Evolutionary conservation across 2,329 filamentous ascomycete species (phyloP).

Genomic region (Hypoxylon sp.): DNA sequence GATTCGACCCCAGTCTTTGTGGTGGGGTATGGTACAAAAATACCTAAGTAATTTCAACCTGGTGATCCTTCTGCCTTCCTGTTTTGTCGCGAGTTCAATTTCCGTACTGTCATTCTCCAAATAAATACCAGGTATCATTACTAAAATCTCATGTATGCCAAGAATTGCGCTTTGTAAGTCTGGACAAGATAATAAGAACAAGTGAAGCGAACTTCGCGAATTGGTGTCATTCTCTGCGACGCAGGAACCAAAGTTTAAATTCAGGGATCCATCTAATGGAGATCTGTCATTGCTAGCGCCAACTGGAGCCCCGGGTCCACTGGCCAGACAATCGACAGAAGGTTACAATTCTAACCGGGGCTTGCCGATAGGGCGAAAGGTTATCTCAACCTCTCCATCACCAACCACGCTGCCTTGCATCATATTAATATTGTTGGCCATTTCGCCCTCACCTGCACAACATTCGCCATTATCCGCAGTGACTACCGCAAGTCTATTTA

Average conservation of each 20-base stretch:
- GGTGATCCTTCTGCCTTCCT: conserved; percentile 22
- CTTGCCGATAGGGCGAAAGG: conserved; percentile 21
- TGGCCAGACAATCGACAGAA: conserved; percentile 9
- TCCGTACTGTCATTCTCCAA: conserved; percentile 3
- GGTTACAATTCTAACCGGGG: conserved; percentile 16
- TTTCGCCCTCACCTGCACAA: background rate
- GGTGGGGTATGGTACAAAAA: conserved; percentile 20
- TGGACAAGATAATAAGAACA: conserved; percentile 1
- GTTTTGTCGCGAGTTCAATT: conserved; percentile 14
- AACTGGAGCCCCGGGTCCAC: conserved; percentile 22
- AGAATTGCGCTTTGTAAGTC: conserved; percentile 2
- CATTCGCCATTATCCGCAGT: background rate
- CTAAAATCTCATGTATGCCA: background rate
- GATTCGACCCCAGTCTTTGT: background rate
- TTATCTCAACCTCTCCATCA: conserved; percentile 21
- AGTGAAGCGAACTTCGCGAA: background rate
- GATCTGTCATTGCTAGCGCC: conserved; percentile 10
- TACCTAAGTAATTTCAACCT: conserved; percentile 23
- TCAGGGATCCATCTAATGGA: conserved; percentile 15
- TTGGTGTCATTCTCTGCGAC: background rate
- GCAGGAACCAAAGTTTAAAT: conserved; percentile 29
- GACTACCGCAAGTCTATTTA: background rate
- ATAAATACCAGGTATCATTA: background rate
- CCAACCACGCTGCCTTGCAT: background rate
- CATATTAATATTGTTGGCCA: background rate